These are phyloP conservation scores for Fusarium fracticaudum DNA, from an alignment of 2,329 filamentous ascomycete species.

Conservation along the genomic window DNA sequence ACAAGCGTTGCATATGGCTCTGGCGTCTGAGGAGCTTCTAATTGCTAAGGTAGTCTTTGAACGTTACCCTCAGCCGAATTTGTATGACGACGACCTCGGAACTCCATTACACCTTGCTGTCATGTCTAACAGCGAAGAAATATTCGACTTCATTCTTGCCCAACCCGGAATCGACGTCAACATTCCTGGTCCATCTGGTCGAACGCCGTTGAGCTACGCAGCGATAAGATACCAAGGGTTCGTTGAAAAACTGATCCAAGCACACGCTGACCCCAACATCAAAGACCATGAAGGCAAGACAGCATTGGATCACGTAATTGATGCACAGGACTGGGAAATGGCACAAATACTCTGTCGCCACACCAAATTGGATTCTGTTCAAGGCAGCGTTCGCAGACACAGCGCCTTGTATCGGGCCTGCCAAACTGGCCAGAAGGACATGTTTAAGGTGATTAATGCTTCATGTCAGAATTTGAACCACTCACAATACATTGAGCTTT, in stretches of 20 bases:
- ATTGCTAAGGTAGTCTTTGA: neutral
- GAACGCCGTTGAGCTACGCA: neutral
- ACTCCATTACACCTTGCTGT: neutral
- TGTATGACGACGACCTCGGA: neutral
- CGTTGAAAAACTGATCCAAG: neutral
- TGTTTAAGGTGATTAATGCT: neutral
- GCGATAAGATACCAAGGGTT: neutral
- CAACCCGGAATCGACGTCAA: neutral
- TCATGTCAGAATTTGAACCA: fast-evolving
- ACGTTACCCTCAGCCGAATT: neutral
- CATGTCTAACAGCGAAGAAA: neutral
- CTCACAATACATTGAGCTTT: neutral
- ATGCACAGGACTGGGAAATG: neutral
- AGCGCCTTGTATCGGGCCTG: neutral
- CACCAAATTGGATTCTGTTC: neutral
- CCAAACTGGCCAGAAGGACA: neutral
- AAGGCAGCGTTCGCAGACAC: neutral
- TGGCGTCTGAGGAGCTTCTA: neutral
- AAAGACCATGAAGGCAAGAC: neutral
- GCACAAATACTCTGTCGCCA: neutral
- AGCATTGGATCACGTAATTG: neutral
- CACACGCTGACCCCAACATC: neutral
- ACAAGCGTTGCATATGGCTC: neutral
- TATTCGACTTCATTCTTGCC: neutral
- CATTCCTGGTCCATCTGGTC: neutral